Conservation (phyloP, 805 yeast genomes). For the Candida odintsovae region DNA sequence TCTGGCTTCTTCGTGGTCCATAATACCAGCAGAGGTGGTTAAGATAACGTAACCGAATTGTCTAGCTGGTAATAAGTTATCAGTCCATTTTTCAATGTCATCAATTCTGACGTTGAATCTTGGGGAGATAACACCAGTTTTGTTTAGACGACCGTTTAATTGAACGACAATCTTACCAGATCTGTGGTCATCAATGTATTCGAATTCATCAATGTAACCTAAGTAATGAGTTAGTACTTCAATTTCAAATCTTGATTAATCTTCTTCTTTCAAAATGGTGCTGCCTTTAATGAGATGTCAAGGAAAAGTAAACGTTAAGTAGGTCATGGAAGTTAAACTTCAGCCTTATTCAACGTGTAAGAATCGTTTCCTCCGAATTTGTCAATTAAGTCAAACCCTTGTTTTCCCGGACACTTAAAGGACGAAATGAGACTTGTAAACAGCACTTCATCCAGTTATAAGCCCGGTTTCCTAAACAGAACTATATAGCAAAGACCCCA, state of each 20-base stretch:
- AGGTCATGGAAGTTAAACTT: slow-evolving; percentile 2
- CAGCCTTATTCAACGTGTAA: slow-evolving; percentile 29
- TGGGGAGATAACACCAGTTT: slow-evolving; percentile 98
- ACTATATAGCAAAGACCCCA: background rate
- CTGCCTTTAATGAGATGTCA: slow-evolving; percentile 18
- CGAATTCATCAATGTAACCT: slow-evolving; percentile 91
- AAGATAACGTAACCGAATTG: slow-evolving; percentile 97
- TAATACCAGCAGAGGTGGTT: slow-evolving; percentile 98
- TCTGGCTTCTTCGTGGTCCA: slow-evolving; percentile 99
- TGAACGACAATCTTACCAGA: slow-evolving; percentile 95
- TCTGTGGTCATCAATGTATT: slow-evolving; percentile 98
- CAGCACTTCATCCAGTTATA: slow-evolving; percentile 98
- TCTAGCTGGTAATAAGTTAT: slow-evolving; percentile 97
- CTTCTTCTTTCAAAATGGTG: background rate
- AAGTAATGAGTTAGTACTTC: slow-evolving; percentile 5
- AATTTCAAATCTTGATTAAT: background rate
- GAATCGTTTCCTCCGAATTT: slow-evolving; percentile 21
- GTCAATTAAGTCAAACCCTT: slow-evolving; percentile 6
- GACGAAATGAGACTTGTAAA: slow-evolving; percentile 84
- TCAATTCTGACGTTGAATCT: slow-evolving; percentile 94
- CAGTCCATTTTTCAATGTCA: slow-evolving; percentile 98
- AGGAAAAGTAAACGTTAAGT: slow-evolving; percentile 31
- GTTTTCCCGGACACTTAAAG: slow-evolving; percentile 94
- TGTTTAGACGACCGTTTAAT: slow-evolving; percentile 96
- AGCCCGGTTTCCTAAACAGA: slow-evolving; percentile 55